phyloP scores from a whole-genome alignment of 805 yeast species.

The Candida corydali region DNA sequence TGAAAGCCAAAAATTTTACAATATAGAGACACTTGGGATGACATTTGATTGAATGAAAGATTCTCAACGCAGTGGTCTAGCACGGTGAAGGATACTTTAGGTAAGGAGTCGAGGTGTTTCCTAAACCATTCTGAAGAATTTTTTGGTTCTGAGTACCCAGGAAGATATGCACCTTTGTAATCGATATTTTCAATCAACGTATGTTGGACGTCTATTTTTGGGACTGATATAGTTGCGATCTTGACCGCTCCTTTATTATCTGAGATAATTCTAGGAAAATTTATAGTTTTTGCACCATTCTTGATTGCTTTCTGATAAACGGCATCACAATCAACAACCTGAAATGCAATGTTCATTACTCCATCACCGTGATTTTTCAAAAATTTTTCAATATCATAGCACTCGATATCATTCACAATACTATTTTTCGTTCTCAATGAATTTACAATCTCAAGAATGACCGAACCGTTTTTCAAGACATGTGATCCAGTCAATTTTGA shows the following conservation, averaged over 20 bases:
- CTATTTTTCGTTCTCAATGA: too few species aligned
- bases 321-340: conserved; percentile 47
- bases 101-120: conserved; percentile 13
- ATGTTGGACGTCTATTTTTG: conserved; percentile 62
- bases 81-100: conserved; percentile 34
- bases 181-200: conserved; percentile 54
- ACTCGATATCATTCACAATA: conserved; percentile 15
- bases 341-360: conserved; percentile 71
- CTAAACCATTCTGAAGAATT: background rate
- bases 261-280: conserved; percentile 20
- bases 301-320: conserved; percentile 44
- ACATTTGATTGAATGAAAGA: conserved; percentile 67
- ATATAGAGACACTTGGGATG: conserved; percentile 54
- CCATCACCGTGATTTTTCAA: conserved; percentile 65
- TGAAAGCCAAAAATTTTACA: conserved; percentile 67
- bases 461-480: conserved; percentile 56
- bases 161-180: conserved; percentile 46
- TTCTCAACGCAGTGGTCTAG: conserved; percentile 85
- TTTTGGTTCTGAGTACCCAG: conserved; percentile 20
- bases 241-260: conserved; percentile 52
- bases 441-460: conserved; percentile 46
- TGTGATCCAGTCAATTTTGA: conserved; percentile 51
- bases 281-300: conserved; percentile 47
- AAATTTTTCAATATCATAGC: conserved; percentile 19
- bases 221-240: conserved; percentile 42